phyloP scores from a whole-genome alignment of 805 yeast genomes.

The Candida andamanensis region DNA sequence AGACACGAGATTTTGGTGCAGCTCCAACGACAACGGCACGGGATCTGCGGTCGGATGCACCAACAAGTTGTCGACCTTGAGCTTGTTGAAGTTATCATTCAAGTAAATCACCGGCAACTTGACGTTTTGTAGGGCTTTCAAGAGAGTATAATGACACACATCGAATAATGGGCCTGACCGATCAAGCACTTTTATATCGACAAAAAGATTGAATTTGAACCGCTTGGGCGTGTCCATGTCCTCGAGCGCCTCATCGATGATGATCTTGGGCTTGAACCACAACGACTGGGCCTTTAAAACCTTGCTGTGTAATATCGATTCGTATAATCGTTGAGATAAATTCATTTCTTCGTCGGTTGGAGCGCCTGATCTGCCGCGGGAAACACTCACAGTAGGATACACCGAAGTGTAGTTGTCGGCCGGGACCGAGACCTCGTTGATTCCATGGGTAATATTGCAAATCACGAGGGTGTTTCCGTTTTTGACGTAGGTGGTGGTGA shows the following conservation, averaged over 20 bases:
- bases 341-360: slow-evolving; percentile 86
- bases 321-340: slow-evolving; percentile 59
- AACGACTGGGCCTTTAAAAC: slow-evolving; percentile 35
- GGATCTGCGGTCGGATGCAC: slow-evolving; percentile 2
- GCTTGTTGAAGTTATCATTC: slow-evolving; percentile 6
- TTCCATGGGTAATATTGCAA: slow-evolving; percentile 7
- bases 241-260: slow-evolving; percentile 12
- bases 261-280: slow-evolving; percentile 22
- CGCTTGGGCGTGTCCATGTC: slow-evolving; percentile 7
- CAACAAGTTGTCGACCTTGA: slow-evolving; percentile 5
- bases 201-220: slow-evolving; percentile 53
- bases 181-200: slow-evolving; percentile 71
- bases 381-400: slow-evolving; percentile 72
- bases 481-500: slow-evolving; percentile 9
- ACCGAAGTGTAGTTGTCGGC: slow-evolving; percentile 31
- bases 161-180: slow-evolving; percentile 80
- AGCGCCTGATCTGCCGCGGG: slow-evolving; percentile 71
- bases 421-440: slow-evolving; percentile 4
- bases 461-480: slow-evolving; percentile 12
- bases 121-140: slow-evolving; percentile 56
- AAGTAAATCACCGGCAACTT: slow-evolving; percentile 59
- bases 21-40: slow-evolving; percentile 4
- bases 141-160: slow-evolving; percentile 62
- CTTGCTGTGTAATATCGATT: slow-evolving; percentile 53
- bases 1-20: slow-evolving; percentile 5